phyloP scores from a whole-genome alignment of 2,329 filamentous ascomycete species.

The Rhexocercosporidium sp. region DNA sequence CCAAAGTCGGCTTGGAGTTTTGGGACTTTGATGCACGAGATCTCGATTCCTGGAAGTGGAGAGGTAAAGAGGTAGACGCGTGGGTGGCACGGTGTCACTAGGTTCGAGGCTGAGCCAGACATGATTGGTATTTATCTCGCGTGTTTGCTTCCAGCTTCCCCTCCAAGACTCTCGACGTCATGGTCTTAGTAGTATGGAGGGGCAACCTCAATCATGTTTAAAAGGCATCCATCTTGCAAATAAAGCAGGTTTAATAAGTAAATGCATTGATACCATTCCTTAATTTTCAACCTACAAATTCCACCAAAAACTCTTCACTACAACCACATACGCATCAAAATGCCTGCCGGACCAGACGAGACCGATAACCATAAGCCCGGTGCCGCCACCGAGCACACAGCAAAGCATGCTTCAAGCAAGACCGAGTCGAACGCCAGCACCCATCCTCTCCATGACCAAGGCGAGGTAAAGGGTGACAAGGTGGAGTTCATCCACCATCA shows the following conservation, averaged over 20 bases:
- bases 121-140: not conserved
- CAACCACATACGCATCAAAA: constrained; percentile 38
- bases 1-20: not conserved
- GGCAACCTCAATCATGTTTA: constrained; percentile 9
- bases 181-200: constrained; percentile 11
- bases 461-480: constrained; percentile 50
- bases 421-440: constrained; percentile 45
- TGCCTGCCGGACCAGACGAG: constrained; percentile 46
- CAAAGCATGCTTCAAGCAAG: constrained; percentile 44
- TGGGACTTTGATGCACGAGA: not conserved
- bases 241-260: not conserved
- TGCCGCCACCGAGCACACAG: constrained; percentile 44
- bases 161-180: constrained; percentile 17
- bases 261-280: not conserved
- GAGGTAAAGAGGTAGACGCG: constrained; percentile 3
- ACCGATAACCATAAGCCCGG: constrained; percentile 36
- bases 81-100: not conserved
- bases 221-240: not conserved
- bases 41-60: constrained; percentile 1
- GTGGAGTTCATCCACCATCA: constrained; percentile 56
- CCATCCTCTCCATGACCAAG: constrained; percentile 44
- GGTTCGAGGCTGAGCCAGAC: not conserved
- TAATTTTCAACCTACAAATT: not conserved
- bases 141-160: no score
- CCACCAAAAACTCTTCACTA: not conserved